These are phyloP conservation scores for Trichopus zeylanicus DNA, from an alignment of 116 monocot genomes.

Conservation along the genomic window DNA sequence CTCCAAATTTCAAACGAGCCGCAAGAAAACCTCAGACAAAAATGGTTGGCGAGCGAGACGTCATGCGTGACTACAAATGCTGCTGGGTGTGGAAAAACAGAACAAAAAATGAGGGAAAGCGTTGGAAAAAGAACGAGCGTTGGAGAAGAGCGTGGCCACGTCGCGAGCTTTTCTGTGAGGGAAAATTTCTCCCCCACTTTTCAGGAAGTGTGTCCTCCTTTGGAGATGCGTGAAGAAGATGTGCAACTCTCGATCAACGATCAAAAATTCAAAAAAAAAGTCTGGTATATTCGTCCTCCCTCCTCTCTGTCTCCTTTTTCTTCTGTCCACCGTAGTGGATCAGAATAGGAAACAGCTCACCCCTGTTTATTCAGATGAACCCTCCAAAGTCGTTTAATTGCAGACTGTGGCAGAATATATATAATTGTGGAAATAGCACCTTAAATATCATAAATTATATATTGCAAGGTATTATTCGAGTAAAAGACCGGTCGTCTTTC, in stretches of 20 bases:
- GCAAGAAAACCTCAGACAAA: background rate
- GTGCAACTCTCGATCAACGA: background rate
- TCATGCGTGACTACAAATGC: background rate
- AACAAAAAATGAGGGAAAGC: background rate
- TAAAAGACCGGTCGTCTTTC: no score
- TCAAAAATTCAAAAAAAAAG: constrained; percentile 1
- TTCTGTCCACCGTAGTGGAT: background rate
- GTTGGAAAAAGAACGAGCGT: background rate
- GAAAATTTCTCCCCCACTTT: background rate
- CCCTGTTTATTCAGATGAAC: no score
- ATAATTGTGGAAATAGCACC: no score
- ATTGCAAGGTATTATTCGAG: no score
- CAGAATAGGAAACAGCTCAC: background rate
- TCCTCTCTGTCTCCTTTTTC: background rate
- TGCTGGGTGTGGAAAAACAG: background rate
- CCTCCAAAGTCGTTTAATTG: no score
- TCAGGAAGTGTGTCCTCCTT: background rate
- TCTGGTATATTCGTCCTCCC: background rate
- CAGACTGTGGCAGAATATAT: no score
- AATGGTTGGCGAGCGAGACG: background rate
- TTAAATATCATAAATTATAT: no score
- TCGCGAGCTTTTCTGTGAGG: background rate
- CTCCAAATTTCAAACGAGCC: background rate
- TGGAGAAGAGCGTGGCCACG: background rate
- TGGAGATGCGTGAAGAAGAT: background rate